Base-by-base conservation (phyloP, 495 filamentous ascomycete genomes). In the Aspergillus mulundensis region DNA sequence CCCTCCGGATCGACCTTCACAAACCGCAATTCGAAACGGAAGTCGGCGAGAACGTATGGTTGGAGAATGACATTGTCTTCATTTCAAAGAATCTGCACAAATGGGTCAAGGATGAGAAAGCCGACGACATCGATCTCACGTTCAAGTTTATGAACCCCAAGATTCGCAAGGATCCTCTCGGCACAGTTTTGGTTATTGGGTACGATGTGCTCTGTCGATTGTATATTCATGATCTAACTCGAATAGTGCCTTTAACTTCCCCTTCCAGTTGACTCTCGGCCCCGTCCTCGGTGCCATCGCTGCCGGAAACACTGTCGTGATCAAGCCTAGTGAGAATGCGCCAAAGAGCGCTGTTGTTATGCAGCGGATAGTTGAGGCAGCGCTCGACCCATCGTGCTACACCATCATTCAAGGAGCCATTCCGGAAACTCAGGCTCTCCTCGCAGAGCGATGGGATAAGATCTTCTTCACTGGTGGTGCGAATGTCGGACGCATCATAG, bases 381-480 rank as follows among this genome's bases (percentile, higher is more conserved):
- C 80, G 28, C 81, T 97, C 32, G 94, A 97, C 70, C 83, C 81
- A 23, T 80, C 80, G n/a, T 84, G 84, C 58, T 96, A 90, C 67
- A 75, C 77, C 16, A 77, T 93, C 48, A 79, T 96, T 53, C 92
- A 96, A 69, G 94, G 94, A 50, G 83, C 76, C 7, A 65, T 95
- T 28, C 77, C 86, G 21, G 90, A 96, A 78, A 89, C 87, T 3
- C 89, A 87, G 16, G 86, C 85, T 6, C 73, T 97, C 32, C 77
- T 98, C 12, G 82, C 91, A 48, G 82, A 91, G 71, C 91, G 91
- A 63, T 98, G 91, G 90, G 92, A 95, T 71, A 96, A 96, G 79
- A 93, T 98, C 61, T 93, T 95, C 76, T 98, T 95, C 76, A 98
- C 94, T 15, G 94, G 94, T 43, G 82, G 81, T 59, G 74, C 78